Conservation (phyloP, 306 rosid species). For the Citrullus colocynthis region DNA sequence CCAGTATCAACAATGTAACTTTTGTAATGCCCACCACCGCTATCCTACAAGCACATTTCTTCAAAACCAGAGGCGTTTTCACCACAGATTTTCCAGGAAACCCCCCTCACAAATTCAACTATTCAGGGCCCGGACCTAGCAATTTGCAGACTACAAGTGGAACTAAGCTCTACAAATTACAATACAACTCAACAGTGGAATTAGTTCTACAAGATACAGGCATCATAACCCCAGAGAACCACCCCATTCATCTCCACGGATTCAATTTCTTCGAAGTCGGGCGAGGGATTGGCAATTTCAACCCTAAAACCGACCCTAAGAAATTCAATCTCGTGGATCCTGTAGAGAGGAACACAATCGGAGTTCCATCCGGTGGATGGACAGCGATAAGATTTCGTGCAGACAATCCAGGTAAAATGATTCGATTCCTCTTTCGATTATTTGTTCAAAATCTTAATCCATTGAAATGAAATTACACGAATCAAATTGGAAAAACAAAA, state of each 20-base stretch:
- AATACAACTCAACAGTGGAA: slow-evolving; percentile 46
- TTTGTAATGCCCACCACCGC: slow-evolving; percentile 73
- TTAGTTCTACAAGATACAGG: slow-evolving; percentile 71
- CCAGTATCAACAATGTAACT: slow-evolving; percentile 55
- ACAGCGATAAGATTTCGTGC: slow-evolving; percentile 66
- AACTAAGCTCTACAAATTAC: slow-evolving; percentile 39
- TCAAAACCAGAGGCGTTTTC: slow-evolving; percentile 48
- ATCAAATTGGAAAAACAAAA: not conserved
- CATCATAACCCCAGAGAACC: slow-evolving; percentile 51
- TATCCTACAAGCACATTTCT: slow-evolving; percentile 63
- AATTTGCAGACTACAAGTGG: slow-evolving; percentile 34
- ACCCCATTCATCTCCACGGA: slow-evolving; percentile 78
- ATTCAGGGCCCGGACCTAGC: slow-evolving; percentile 24
- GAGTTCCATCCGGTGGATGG: slow-evolving; percentile 87
- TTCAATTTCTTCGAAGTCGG: slow-evolving; percentile 72
- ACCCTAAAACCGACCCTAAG: slow-evolving; percentile 35
- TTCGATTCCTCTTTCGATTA: not conserved
- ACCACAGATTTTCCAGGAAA: slow-evolving; percentile 63
- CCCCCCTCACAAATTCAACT: slow-evolving; percentile 45
- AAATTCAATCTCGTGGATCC: slow-evolving; percentile 67
- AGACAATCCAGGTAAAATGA: slow-evolving; percentile 67
- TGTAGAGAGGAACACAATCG: slow-evolving; percentile 67
- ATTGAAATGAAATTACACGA: not conserved
- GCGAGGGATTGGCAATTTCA: slow-evolving; percentile 48
- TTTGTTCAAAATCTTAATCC: not conserved